Percentiles rank a stretch among this genome's conserved stretches.
Conservation (phyloP, 1,139 yeast genomes). For the Trichomonascaceae sp. region DNA sequence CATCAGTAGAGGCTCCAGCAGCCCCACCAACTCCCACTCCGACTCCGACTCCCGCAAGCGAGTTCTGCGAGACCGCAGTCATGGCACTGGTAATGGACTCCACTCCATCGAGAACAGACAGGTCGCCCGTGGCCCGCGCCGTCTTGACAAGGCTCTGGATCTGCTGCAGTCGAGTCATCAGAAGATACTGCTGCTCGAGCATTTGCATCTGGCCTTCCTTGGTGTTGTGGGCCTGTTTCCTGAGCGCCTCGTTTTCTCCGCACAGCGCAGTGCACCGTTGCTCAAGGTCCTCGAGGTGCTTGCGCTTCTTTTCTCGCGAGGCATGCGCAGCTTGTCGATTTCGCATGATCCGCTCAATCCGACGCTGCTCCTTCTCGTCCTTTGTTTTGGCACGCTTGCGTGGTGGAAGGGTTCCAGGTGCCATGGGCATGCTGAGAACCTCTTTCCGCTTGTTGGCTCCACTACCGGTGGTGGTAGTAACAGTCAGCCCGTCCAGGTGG, state of each 20-base stretch:
- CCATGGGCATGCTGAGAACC: slow-evolving; percentile 23
- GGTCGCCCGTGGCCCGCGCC: slow-evolving; percentile 21
- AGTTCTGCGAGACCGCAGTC: neutral
- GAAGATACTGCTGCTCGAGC: slow-evolving; percentile 15
- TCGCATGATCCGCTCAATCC: slow-evolving; percentile 82
- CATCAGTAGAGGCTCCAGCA: neutral
- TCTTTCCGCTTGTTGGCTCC: slow-evolving; percentile 18
- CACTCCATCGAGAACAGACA: slow-evolving; percentile 14
- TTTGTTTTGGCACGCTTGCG: slow-evolving; percentile 92
- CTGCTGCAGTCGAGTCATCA: slow-evolving; percentile 18
- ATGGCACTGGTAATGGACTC: slow-evolving; percentile 3
- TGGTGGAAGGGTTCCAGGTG: slow-evolving; percentile 57
- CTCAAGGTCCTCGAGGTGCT: slow-evolving; percentile 80
- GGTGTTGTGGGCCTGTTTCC: slow-evolving; percentile 12
- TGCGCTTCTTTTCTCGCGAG: slow-evolving; percentile 89
- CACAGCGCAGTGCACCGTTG: slow-evolving; percentile 23
- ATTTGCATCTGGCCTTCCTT: slow-evolving; percentile 16
- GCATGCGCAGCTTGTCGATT: slow-evolving; percentile 97
- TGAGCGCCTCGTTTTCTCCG: slow-evolving; percentile 19
- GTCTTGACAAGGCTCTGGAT: slow-evolving; percentile 16
- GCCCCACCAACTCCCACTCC: no score
- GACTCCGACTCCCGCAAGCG: no score
- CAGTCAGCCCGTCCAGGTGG: no score
- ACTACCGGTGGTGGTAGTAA: slow-evolving; percentile 8
- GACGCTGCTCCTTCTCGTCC: slow-evolving; percentile 93